phyloP scores from a whole-genome alignment of 305 asterid genomes.

The Fraxinus xanthoxyloides region DNA sequence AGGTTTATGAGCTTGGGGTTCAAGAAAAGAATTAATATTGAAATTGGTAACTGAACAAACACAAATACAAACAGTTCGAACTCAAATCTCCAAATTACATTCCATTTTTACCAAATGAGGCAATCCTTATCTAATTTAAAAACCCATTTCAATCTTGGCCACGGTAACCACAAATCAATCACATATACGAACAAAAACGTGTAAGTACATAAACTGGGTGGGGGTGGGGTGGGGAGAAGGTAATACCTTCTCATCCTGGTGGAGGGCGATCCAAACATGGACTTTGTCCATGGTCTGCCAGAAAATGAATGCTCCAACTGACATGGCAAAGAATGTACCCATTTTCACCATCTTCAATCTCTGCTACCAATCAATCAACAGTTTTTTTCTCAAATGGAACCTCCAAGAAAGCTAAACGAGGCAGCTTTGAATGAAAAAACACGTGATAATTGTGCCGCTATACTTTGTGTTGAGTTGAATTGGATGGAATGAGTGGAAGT shows the following conservation, averaged over 20 bases:
- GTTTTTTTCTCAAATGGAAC: not conserved
- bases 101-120: not conserved
- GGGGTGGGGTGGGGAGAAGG: not conserved
- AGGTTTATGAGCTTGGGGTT: not conserved
- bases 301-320: conserved; percentile 63
- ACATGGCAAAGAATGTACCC: conserved; percentile 58
- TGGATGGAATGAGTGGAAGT: not conserved
- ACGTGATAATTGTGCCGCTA: not conserved
- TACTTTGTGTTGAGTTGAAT: not conserved
- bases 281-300: conserved; percentile 79
- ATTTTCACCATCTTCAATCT: conserved; percentile 51
- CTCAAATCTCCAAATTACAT: not conserved
- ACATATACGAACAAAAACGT: not conserved
- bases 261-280: conserved; percentile 80
- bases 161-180: not conserved
- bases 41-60: not conserved
- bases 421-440: not conserved
- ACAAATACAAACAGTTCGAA: conserved; percentile 9
- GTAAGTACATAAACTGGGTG: not conserved
- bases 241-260: conserved; percentile 66
- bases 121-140: not conserved
- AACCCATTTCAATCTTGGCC: conserved; percentile 7
- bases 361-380: not conserved
- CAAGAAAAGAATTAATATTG: not conserved
- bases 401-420: not conserved